phyloP scores from a whole-genome alignment of 2,329 filamentous ascomycete species.

The Ceratocystis alfenasii region DNA sequence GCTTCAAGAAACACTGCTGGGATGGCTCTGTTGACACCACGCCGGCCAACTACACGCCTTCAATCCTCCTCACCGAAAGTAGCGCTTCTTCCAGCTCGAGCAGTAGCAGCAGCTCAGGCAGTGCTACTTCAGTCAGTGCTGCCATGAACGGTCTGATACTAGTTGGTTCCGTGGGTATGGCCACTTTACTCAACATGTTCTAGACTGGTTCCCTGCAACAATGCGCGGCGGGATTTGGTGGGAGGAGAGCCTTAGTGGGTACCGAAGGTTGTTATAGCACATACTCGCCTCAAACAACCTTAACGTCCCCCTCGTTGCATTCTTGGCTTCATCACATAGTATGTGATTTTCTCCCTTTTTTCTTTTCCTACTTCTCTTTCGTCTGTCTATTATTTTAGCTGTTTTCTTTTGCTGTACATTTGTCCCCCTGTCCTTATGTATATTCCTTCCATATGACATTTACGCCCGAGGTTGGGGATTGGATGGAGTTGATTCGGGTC shows the following conservation, averaged over 20 bases:
- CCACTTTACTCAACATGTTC: neutral
- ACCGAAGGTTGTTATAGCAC: neutral
- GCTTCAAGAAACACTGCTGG: slow-evolving; percentile 85
- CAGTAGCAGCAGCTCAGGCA: neutral
- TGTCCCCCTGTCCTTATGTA: neutral
- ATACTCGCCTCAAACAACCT: neutral
- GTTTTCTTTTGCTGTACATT: slow-evolving; percentile 1
- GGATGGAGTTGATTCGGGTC: neutral
- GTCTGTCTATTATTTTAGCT: neutral
- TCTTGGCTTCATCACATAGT: neutral
- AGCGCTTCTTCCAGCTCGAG: neutral
- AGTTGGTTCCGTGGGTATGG: slow-evolving; percentile 2
- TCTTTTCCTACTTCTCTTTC: neutral
- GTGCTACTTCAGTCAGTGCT: neutral
- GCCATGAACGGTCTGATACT: slow-evolving; percentile 8
- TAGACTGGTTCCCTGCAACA: neutral
- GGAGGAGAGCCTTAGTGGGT: neutral
- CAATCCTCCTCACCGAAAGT: slow-evolving; percentile 10
- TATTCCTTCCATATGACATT: neutral
- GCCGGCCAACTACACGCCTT: slow-evolving; percentile 17
- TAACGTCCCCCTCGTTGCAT: neutral
- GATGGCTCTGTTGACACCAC: slow-evolving; percentile 50
- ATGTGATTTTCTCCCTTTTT: neutral
- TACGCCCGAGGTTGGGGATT: too few species aligned
- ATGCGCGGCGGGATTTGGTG: too few species aligned